Base-by-base conservation (phyloP, 768 basidiomycete species). In the Mycena haematopus region DNA sequence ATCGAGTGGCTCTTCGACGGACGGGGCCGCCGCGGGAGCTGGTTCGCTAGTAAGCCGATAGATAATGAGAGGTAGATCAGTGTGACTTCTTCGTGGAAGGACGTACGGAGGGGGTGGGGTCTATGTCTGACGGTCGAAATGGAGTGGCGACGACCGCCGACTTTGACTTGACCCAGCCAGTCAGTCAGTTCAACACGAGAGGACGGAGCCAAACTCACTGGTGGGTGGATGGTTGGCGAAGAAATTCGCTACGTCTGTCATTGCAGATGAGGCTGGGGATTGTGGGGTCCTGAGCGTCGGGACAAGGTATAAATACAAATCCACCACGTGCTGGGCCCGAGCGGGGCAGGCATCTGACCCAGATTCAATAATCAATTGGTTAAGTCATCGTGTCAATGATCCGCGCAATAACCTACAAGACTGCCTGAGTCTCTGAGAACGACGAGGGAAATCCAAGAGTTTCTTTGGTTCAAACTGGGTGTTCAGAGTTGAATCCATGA, bases 211-310 rank as follows among this genome's bases (percentile, higher is more conserved):
- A 35, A 47, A 72, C 80, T 71, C 71, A 84, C 85, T 58, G 38
- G 85, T 85, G 46, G 85, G 84, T 31, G 78, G 68, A 58, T 86
- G 84, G 35, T 78, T 76, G 25, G 68, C 63, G 6, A 73, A 69
- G 33, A 73, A 60, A 24, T 60, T 57, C 24, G 54, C n/a, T n/a
- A 55, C 46, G 52, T 78, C 73, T 19, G 75, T 62, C 72, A 75
- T 77, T 64, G 52, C 35, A 15, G 33, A 17, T 36, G 52, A 10
- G 13, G 42, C 21, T 47, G 50, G 57, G 61, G 56, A 50, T 52
- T 55, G 47, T 50, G 47, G 14, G 47, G 60, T 55, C 46, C 19
- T 29, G n/a, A 14, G 19, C 5, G 31, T 33, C 10, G 25, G 5
- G 22, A 6, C 17, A 6, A 6, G 14, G 21, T 54, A 46, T 60